Base-by-base conservation (phyloP, 345 rosid genomes). In the Populus euphratica region DNA sequence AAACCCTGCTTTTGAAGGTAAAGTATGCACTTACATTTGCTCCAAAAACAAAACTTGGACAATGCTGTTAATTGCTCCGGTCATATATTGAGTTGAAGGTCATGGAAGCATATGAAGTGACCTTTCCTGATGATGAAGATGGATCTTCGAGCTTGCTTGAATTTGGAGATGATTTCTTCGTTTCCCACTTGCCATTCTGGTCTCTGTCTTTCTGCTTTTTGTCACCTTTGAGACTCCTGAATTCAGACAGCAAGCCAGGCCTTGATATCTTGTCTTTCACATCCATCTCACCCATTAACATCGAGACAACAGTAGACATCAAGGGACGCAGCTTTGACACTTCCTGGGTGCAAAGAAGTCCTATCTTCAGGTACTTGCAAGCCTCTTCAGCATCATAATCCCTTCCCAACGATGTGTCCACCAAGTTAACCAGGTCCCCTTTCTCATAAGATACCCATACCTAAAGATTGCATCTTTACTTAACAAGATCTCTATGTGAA, bases 281-380 rank as follows among this genome's bases (percentile, higher is more conserved):
- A 41, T 85, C 82, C 63, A 73, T 23, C 69, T 89, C 85, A n/a
- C 87, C 87, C 3, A 38, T 77, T 25, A 90, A 86, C 94, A 90
- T 87, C 79, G 81, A 70, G 27, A 85, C 85, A 78, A 80, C 85
- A 0, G 77, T 75, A 13, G 92, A 77, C 91, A 90, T 90, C 69
- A 82, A 44, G 23, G 94, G 94, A 35, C 94, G 86, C 67, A 80
- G 82, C 78, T 85, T 89, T 23, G 94, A 81, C 81, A 62, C 72
- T 50, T 89, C 94, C 77, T 90, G 94, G 66, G 90, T 89, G 90
- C 94, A 87, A n/a, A 88, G 88, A 41, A 90, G 88, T 14, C 88
- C 90, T 64, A 89, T 84, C 84, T 84, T 88, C 52, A 90, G 73
- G 85, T 74, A 90, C 44, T 72, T 83, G 62, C 65, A 73, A 71